Evolutionary conservation across 2,329 filamentous ascomycete genomes (phyloP).

Genomic region (Venturia aucupariae): DNA sequence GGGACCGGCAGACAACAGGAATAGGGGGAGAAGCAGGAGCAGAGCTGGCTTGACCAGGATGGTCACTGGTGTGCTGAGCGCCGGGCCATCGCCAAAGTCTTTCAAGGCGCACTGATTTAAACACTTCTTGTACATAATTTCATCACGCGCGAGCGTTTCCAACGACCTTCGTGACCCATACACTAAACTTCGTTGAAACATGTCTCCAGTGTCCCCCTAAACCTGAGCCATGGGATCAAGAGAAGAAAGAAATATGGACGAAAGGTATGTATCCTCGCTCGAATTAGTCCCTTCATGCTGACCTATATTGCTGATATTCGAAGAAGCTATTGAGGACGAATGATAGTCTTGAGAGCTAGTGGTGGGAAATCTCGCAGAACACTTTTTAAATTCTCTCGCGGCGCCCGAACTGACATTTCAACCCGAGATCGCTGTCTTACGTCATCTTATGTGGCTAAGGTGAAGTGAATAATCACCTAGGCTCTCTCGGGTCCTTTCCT

Average conservation of each 20-base stretch:
- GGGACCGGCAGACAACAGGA: slow-evolving; percentile 14
- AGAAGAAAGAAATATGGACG: too few species aligned
- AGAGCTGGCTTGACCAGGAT: slow-evolving; percentile 15
- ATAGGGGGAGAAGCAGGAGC: slow-evolving; percentile 13
- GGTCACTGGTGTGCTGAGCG: slow-evolving; percentile 12
- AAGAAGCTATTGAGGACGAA: too few species aligned
- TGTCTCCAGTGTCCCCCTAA: too few species aligned
- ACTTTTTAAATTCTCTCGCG: too few species aligned
- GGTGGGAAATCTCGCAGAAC: too few species aligned
- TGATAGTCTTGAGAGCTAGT: too few species aligned
- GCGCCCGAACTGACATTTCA: neutral
- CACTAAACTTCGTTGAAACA: neutral
- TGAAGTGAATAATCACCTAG: too few species aligned
- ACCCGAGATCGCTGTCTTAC: neutral
- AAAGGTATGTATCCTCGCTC: too few species aligned
- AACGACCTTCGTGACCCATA: neutral
- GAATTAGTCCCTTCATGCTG: too few species aligned
- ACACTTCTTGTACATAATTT: neutral
- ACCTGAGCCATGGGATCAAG: too few species aligned
- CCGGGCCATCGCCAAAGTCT: slow-evolving; percentile 6
- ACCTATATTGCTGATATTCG: too few species aligned
- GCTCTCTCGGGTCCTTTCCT: too few species aligned
- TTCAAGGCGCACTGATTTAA: neutral
- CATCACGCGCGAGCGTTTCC: neutral
- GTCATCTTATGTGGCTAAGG: neutral